Percentiles rank a stretch among this genome's conserved stretches.
Evolutionary conservation across 768 basidiomycete species (phyloP).

Genomic region (Lactarius psammicola): DNA sequence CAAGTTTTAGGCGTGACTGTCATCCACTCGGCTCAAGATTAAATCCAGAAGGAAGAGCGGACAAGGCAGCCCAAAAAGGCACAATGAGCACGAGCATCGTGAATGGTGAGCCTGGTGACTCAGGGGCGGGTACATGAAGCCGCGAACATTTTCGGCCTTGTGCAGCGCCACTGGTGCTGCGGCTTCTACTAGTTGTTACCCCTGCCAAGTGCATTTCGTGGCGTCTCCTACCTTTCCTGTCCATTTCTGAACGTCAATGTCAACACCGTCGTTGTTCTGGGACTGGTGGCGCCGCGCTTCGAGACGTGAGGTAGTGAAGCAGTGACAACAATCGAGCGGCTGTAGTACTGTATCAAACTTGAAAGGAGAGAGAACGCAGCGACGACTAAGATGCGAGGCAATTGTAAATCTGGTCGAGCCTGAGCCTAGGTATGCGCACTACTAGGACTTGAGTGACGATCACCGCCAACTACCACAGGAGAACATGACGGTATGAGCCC

Average conservation of each 20-base stretch:
- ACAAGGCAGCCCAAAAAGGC: not conserved
- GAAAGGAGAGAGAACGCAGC: too few relatives aligned
- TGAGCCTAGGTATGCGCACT: not conserved
- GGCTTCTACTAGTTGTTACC: not conserved
- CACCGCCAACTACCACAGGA: not conserved
- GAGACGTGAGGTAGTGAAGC: not conserved
- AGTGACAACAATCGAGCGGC: not conserved
- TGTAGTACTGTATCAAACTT: too few relatives aligned
- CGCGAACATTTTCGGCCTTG: not conserved
- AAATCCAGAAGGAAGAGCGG: slow-evolving; percentile 15
- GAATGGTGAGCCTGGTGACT: not conserved
- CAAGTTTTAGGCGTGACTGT: not conserved
- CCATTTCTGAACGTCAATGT: not conserved
- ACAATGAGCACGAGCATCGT: not conserved
- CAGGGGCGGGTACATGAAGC: not conserved
- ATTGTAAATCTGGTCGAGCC: not conserved
- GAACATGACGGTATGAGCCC: not conserved
- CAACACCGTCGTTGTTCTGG: not conserved
- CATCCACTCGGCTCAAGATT: slow-evolving; percentile 13
- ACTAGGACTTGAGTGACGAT: not conserved
- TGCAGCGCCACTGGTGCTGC: too few relatives aligned
- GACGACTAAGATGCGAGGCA: not conserved
- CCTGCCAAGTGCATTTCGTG: not conserved
- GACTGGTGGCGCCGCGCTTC: not conserved
- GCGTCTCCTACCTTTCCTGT: not conserved